Conservation (phyloP, 2,329 filamentous ascomycete genomes). For the Penicillium sp. region DNA sequence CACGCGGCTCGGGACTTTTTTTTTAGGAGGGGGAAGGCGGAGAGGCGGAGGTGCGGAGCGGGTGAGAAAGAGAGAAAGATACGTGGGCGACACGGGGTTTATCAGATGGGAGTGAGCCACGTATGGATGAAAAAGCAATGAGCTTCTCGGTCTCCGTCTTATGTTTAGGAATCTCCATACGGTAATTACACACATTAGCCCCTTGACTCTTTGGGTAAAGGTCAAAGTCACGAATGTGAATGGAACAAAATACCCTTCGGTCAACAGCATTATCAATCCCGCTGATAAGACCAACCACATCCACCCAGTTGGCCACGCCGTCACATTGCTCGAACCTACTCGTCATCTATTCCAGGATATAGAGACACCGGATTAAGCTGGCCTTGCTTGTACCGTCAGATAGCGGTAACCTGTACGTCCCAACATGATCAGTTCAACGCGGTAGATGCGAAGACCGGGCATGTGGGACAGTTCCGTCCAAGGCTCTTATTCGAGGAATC, state of each 20-base stretch:
- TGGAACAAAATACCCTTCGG: conserved; percentile 1
- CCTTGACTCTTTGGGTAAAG: neutral
- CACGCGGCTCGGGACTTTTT: conserved; percentile 8
- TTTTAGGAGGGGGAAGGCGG: conserved; percentile 14
- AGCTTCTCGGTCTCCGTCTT: neutral
- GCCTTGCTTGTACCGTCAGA: neutral
- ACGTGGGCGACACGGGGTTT: conserved; percentile 9
- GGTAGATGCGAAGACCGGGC: conserved; percentile 13
- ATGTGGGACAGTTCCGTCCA: conserved; percentile 8
- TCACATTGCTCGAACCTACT: neutral
- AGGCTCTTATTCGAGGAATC: conserved; percentile 7
- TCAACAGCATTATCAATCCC: conserved; percentile 23
- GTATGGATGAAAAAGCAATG: conserved; percentile 10
- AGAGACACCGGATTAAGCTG: neutral
- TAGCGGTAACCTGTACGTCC: neutral
- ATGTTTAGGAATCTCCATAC: neutral
- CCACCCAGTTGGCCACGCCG: conserved; percentile 26
- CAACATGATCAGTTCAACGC: conserved; percentile 19
- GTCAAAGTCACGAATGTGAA: neutral
- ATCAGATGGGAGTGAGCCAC: conserved; percentile 14
- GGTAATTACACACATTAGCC: neutral
- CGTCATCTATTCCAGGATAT: neutral
- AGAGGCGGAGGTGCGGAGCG: conserved; percentile 16
- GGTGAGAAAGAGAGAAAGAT: conserved; percentile 4
- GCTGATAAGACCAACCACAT: conserved; percentile 34